Conservation (phyloP, 805 yeast species). For the Cyberlindnera bimundalis region DNA sequence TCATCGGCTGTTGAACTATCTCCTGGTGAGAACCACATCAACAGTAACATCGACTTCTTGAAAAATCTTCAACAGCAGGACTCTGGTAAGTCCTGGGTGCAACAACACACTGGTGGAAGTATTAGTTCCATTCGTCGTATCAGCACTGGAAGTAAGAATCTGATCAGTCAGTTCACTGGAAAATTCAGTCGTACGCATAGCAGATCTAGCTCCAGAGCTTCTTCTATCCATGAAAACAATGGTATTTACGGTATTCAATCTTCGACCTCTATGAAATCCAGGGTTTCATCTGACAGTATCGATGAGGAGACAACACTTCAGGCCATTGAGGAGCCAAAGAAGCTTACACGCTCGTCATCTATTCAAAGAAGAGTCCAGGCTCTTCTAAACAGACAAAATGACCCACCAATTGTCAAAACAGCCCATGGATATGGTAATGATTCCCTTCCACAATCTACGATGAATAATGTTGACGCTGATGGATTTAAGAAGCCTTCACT, state of each 20-base stretch:
- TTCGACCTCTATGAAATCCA: constrained; percentile 14
- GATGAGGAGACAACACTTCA: constrained; percentile 21
- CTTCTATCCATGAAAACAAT: constrained; percentile 27
- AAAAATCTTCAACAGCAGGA: constrained; percentile 35
- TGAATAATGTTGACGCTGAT: constrained; percentile 29
- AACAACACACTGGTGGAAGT: constrained; percentile 32
- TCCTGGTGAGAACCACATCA: constrained; percentile 27
- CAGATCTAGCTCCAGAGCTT: constrained; percentile 27
- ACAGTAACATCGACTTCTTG: constrained; percentile 38
- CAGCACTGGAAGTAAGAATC: constrained; percentile 27
- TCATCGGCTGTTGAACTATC: constrained; percentile 20
- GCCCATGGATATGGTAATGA: constrained; percentile 83
- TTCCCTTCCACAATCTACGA: constrained; percentile 20
- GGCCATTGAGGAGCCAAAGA: constrained; percentile 7
- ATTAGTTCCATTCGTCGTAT: constrained; percentile 28
- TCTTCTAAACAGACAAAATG: constrained; percentile 34
- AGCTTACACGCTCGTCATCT: constrained; percentile 22
- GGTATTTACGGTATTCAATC: constrained; percentile 17
- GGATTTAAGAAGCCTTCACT: constrained; percentile 27
- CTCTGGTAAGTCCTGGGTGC: constrained; percentile 32
- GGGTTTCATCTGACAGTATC: constrained; percentile 25
- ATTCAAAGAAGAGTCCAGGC: constrained; percentile 30
- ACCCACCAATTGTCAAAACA: constrained; percentile 49
- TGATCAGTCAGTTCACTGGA: constrained; percentile 28
- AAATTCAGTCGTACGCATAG: constrained; percentile 27